phyloP scores from a whole-genome alignment of 2,329 filamentous ascomycete species.

The Grosmannia penicillata region DNA sequence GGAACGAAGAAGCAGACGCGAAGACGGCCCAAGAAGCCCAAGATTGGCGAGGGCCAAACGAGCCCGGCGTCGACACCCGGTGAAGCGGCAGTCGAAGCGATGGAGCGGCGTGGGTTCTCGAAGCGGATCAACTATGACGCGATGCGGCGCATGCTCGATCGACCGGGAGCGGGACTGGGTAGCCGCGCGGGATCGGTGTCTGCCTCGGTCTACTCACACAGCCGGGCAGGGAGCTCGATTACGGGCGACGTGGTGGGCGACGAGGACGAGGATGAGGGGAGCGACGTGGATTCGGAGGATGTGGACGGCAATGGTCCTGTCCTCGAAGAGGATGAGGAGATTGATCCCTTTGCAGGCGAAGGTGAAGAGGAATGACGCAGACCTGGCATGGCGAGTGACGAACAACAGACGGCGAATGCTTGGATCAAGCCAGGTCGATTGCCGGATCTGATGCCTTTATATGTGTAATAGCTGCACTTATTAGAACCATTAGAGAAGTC shows the following conservation, averaged over 20 bases:
- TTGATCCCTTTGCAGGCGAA: too few relatives aligned
- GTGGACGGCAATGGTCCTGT: background rate
- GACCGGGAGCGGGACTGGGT: slow-evolving; percentile 17
- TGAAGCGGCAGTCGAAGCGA: slow-evolving; percentile 53
- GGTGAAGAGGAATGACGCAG: slow-evolving; percentile 6
- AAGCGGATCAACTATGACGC: slow-evolving; percentile 64
- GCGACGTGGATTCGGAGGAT: slow-evolving; percentile 4
- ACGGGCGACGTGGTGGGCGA: slow-evolving; percentile 8
- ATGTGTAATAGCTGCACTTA: too few relatives aligned
- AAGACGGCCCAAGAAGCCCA: slow-evolving; percentile 36
- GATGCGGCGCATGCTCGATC: slow-evolving; percentile 41
- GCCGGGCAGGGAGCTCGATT: slow-evolving; percentile 20
- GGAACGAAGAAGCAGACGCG: slow-evolving; percentile 14
- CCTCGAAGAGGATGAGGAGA: slow-evolving; percentile 5
- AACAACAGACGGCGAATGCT: too few relatives aligned
- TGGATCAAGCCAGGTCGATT: too few relatives aligned
- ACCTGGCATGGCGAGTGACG: too few relatives aligned
- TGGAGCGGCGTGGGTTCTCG: slow-evolving; percentile 54
- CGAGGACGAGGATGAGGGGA: slow-evolving; percentile 4
- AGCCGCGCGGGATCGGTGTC: slow-evolving; percentile 30
- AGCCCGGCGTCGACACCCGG: slow-evolving; percentile 52
- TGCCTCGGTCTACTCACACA: slow-evolving; percentile 23
- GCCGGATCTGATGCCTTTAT: too few relatives aligned
- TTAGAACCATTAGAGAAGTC: too few relatives aligned
- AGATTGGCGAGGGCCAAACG: slow-evolving; percentile 51